Evolutionary conservation across 2,329 filamentous ascomycete species (phyloP).

Genomic region (Neofusicoccum umdonicola): DNA sequence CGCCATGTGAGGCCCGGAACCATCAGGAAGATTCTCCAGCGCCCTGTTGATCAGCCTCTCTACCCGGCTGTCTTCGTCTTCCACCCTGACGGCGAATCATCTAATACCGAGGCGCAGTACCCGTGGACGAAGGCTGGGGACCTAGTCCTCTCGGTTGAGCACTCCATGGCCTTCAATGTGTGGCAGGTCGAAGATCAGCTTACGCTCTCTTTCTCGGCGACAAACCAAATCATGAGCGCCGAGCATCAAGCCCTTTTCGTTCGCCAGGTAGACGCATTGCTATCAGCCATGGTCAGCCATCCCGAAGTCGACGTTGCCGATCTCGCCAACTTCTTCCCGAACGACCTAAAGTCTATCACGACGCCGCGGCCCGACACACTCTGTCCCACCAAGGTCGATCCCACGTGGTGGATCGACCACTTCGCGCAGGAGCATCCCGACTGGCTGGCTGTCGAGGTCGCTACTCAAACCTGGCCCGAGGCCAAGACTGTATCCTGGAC

Average conservation of each 20-base stretch:
- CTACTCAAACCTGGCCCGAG: conserved; percentile 47
- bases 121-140: conserved; percentile 31
- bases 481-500: conserved; percentile 52
- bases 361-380: conserved; percentile 58
- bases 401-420: conserved; percentile 73
- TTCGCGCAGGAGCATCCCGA: conserved; percentile 57
- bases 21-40: conserved; percentile 28
- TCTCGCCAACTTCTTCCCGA: conserved; percentile 26
- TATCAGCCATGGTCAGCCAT: conserved; percentile 27
- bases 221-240: conserved; percentile 26
- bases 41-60: conserved; percentile 26
- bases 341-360: conserved; percentile 58
- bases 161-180: conserved; percentile 42
- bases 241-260: conserved; percentile 31
- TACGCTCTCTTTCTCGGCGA: conserved; percentile 27
- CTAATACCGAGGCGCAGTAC: conserved; percentile 14
- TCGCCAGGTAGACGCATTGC: conserved; percentile 30
- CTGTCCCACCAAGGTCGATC: conserved; percentile 53
- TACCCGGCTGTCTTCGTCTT: conserved; percentile 38
- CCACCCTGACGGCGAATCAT: conserved; percentile 22
- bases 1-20: conserved; percentile 31
- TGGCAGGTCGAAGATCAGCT: conserved; percentile 25
- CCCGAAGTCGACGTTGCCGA: conserved; percentile 27
- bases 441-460: conserved; percentile 64
- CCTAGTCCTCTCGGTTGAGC: conserved; percentile 40